Evolutionary conservation across 495 filamentous ascomycete genomes (phyloP), one percentile per base, ranked within the genome.

Genomic region (Penicillium angulare): DNA sequence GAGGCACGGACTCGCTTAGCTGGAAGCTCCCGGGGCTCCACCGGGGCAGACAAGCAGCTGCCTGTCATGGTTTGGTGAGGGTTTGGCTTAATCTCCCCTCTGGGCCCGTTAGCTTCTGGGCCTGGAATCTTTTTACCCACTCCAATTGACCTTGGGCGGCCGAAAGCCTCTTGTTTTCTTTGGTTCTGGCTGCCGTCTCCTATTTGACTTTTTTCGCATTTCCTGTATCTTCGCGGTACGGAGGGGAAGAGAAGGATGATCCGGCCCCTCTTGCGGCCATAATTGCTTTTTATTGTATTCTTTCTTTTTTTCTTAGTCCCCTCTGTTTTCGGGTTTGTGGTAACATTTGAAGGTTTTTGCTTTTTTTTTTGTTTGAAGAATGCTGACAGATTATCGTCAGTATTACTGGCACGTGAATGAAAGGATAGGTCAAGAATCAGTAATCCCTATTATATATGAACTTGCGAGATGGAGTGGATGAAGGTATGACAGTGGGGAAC

Each of bases 61-160:
- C 52, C 53, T 50, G 53, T 55, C 53, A 43, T 47, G 48, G 48
- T 42, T 51, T 50, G 34, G 47, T 35, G 27, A 48, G 24, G 42
- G 26, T 32, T 36, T 43, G 45, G 38, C 40, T 22, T 10, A 40
- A 40, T 43, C 44, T 22, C 42, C 21, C 39, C 33, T 40, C 17
- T 39, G 46, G 46, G 23, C 27, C n/a, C 27, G 32, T 44, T 39
- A 29, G 27, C 20, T 46, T 34, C 22, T 48, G 31, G 51, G 40
- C 39, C 39, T 21, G 17, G 31, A 34, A 46, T 44, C 17, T 44
- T 44, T 31, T 46, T 46, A 46, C 20, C 42, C 42, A 44, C 42
- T 36, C 23, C 22, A 29, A 7, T 22, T 47, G 43, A n/a, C 43
- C 29, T 17, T 22, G 29, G 33, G 29, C 43, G 43, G 26, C 12